A percentile compares a stretch with the other conserved stretches of the same genome.
Evolutionary conservation across 805 yeast genomes (phyloP).

Genomic region (Priceomyces fermenticarens): DNA sequence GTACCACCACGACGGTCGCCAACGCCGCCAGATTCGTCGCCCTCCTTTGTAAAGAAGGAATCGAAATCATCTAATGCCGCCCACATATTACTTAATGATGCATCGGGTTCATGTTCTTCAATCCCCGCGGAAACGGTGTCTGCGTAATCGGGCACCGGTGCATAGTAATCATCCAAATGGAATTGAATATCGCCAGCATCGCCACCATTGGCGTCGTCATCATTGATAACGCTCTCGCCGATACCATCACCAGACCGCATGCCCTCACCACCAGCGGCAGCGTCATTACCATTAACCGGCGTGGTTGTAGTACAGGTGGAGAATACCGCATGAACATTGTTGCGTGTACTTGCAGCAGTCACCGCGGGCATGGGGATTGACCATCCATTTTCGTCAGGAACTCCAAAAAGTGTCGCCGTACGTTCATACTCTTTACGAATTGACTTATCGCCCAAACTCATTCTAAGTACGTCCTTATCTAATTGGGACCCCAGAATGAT

Average conservation of each 20-base stretch:
- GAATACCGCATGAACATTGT: slow-evolving; percentile 93
- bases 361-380: slow-evolving; percentile 93
- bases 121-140: slow-evolving; percentile 49
- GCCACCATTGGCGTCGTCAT: slow-evolving; percentile 23
- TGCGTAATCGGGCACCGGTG: slow-evolving; percentile 30
- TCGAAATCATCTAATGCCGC: slow-evolving; percentile 88
- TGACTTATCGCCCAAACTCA: slow-evolving; percentile 82
- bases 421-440: slow-evolving; percentile 78
- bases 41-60: slow-evolving; percentile 71
- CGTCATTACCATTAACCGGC: slow-evolving; percentile 23
- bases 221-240: slow-evolving; percentile 5
- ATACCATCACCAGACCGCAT: too few relatives aligned
- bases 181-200: slow-evolving; percentile 41
- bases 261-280: slow-evolving; percentile 19
- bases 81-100: slow-evolving; percentile 85
- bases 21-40: slow-evolving; percentile 2
- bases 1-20: too few relatives aligned
- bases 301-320: slow-evolving; percentile 65
- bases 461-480: slow-evolving; percentile 87
- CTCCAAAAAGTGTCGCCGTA: slow-evolving; percentile 88
- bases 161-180: slow-evolving; percentile 58
- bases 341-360: slow-evolving; percentile 82
- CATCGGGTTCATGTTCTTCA: slow-evolving; percentile 55
- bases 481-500: slow-evolving; percentile 85
- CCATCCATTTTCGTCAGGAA: slow-evolving; percentile 97